These are phyloP conservation scores for Gracilaria vermiculophylla DNA, from an alignment of 23 red algal species.

Conservation along the genomic window DNA sequence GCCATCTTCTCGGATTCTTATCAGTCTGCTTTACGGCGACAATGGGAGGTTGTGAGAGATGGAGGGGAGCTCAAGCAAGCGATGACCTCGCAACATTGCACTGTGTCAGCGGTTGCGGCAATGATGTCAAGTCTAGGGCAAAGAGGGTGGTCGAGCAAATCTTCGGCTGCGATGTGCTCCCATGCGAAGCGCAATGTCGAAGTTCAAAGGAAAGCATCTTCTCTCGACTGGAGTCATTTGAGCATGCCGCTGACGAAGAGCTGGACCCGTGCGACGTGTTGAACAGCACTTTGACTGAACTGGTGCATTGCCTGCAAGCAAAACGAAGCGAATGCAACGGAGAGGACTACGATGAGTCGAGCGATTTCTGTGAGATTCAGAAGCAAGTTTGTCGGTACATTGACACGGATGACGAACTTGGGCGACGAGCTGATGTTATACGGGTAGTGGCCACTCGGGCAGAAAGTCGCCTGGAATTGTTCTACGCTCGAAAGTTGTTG, in stretches of 20 bases:
- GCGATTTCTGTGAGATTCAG: background rate
- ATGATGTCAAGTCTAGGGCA: background rate
- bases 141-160: background rate
- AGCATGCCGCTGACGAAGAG: background rate
- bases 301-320: constrained; percentile 18
- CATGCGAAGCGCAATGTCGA: background rate
- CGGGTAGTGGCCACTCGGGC: constrained; percentile 27
- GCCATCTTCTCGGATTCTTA: too few relatives aligned
- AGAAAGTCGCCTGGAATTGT: constrained; percentile 30
- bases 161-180: background rate
- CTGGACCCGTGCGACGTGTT: constrained; percentile 17
- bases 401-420: background rate
- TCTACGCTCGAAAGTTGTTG: constrained; percentile 5
- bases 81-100: too few relatives aligned
- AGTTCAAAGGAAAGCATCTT: background rate
- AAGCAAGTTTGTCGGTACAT: constrained; percentile 1
- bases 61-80: too few relatives aligned
- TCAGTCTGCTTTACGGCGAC: too few relatives aligned
- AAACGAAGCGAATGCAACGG: too few relatives aligned
- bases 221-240: background rate
- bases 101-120: background rate
- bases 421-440: constrained; percentile 1
- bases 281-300: constrained; percentile 27
- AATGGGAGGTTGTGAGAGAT: too few relatives aligned
- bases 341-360: background rate